Conservation (phyloP, 2,329 filamentous ascomycete genomes). For the Ampelomyces quisqualis region DNA sequence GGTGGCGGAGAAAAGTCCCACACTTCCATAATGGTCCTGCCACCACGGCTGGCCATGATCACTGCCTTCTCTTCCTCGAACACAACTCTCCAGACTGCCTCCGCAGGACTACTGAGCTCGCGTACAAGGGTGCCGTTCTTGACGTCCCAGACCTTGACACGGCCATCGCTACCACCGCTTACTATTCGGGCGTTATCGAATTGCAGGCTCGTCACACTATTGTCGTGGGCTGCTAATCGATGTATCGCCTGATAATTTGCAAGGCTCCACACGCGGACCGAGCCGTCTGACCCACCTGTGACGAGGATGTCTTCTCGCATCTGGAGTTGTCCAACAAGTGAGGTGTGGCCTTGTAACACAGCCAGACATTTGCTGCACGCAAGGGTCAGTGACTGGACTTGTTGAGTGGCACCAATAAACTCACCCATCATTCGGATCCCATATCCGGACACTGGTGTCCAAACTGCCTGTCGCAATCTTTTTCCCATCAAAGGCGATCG, state of each 20-base stretch:
- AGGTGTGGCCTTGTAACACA: conserved; percentile 94
- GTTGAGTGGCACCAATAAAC: conserved; percentile 39
- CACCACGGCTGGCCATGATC: conserved; percentile 82
- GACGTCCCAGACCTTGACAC: conserved; percentile 97
- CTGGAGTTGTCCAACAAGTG: conserved; percentile 92
- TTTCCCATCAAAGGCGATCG: conserved; percentile 93
- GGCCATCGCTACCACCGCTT: conserved; percentile 92
- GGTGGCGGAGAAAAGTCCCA: conserved; percentile 88
- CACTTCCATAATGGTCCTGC: conserved; percentile 96
- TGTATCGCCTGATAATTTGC: conserved; percentile 90
- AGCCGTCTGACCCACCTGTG: conserved; percentile 93
- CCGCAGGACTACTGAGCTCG: conserved; percentile 85
- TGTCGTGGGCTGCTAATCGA: conserved; percentile 92
- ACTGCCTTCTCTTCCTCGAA: conserved; percentile 99
- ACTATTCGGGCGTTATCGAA: conserved; percentile 96
- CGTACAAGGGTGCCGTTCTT: conserved; percentile 87
- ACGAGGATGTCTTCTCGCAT: conserved; percentile 94
- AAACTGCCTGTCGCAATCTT: conserved; percentile 93
- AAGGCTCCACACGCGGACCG: conserved; percentile 93
- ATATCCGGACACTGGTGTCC: conserved; percentile 95
- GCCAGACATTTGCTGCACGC: conserved; percentile 68
- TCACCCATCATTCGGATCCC: conserved; percentile 87
- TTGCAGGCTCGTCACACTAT: conserved; percentile 95
- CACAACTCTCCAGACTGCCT: conserved; percentile 95
- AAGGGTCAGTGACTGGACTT: conserved; percentile 13